Conservation (phyloP, 2,329 filamentous ascomycete genomes). For the Penicillium polonicum region DNA sequence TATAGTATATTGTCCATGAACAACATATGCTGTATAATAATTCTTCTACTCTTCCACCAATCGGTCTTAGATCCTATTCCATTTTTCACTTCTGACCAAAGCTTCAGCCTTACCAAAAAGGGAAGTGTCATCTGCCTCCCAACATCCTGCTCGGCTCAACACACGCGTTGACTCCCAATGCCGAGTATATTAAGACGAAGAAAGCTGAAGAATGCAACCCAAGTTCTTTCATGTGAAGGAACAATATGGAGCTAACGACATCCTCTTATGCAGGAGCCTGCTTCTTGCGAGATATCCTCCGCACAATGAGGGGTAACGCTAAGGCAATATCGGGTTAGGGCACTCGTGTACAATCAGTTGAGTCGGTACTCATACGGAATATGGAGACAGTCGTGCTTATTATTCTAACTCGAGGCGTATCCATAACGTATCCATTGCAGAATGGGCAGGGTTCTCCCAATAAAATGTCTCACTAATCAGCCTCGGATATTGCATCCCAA, state of each 20-base stretch:
- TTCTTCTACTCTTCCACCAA: neutral
- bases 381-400: neutral
- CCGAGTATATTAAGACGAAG: neutral
- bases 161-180: neutral
- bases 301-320: slow-evolving; percentile 1
- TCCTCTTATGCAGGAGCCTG: neutral
- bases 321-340: neutral
- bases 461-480: neutral
- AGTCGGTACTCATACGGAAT: neutral
- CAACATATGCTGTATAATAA: too few relatives aligned
- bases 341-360: neutral
- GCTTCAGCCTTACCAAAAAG: neutral
- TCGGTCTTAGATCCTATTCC: neutral
- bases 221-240: neutral
- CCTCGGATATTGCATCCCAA: neutral
- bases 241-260: neutral
- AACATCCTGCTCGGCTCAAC: neutral
- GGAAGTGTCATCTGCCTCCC: slow-evolving; percentile 9
- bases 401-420: neutral
- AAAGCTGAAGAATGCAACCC: neutral
- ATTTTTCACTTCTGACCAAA: neutral
- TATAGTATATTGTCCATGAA: neutral
- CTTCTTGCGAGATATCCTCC: neutral
- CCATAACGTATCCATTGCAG: neutral
- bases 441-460: neutral